Percentiles rank a stretch among this genome's conserved stretches.
These are phyloP conservation scores for Candida freyschussii DNA, from an alignment of 1,139 yeast genomes.

Conservation along the genomic window DNA sequence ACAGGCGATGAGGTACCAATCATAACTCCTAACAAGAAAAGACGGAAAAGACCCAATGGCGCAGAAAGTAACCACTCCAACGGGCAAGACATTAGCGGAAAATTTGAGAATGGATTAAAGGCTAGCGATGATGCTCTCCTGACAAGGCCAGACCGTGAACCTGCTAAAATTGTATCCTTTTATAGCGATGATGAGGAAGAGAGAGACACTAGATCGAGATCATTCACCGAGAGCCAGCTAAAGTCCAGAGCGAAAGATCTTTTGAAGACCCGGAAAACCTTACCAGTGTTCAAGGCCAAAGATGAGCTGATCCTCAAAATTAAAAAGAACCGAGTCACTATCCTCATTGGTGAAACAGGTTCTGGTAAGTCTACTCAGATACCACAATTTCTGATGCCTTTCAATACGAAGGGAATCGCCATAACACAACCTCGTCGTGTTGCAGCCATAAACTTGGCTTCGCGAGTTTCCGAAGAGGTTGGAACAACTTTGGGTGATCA, in stretches of 20 bases:
- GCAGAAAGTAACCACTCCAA: no score
- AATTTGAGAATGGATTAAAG: no score
- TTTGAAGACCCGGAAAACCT: constrained; percentile 45
- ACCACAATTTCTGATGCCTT: constrained; percentile 76
- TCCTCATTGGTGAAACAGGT: constrained; percentile 94
- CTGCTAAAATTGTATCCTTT: constrained; percentile 22
- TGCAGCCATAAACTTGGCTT: constrained; percentile 92
- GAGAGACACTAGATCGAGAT: constrained; percentile 12
- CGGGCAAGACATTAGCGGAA: no score
- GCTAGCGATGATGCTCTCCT: no score
- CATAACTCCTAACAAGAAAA: no score
- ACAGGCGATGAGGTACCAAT: no score
- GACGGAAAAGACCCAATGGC: no score
- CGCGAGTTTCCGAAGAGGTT: constrained; percentile 85
- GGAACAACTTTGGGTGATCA: constrained; percentile 72
- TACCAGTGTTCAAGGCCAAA: constrained; percentile 77
- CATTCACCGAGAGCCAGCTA: constrained; percentile 21
- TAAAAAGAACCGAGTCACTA: constrained; percentile 56
- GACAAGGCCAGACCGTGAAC: no score
- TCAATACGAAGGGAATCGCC: constrained; percentile 57
- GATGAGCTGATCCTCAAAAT: constrained; percentile 58
- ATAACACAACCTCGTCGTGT: constrained; percentile 98
- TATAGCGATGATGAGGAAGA: constrained; percentile 35
- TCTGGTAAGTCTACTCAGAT: constrained; percentile 98
- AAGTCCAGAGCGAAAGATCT: constrained; percentile 43